These are phyloP conservation scores for Porogramme epimiltina DNA, from an alignment of 1,284 basidiomycete species.

Conservation along the genomic window DNA sequence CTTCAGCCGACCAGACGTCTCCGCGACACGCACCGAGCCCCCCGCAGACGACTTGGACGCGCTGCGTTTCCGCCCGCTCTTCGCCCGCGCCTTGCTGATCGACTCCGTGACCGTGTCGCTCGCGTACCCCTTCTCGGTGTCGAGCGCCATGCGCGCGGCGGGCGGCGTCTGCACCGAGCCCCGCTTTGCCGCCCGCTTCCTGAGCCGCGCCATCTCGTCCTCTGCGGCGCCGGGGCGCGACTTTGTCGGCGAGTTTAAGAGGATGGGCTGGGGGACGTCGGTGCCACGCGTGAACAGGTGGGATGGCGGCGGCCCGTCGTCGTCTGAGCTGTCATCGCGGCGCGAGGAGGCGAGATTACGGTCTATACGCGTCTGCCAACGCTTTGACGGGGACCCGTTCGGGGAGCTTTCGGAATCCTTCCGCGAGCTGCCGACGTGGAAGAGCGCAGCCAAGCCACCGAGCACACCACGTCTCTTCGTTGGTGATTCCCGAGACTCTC, in stretches of 20 bases:
- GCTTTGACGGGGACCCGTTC: conserved; percentile 15
- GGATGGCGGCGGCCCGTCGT: conserved; percentile 24
- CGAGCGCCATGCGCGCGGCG: conserved; percentile 11
- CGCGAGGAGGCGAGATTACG: conserved; percentile 40
- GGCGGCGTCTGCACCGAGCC: conserved; percentile 22
- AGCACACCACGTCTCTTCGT: conserved; percentile 27
- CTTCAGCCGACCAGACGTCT: conserved; percentile 8
- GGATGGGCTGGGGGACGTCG: conserved; percentile 1
- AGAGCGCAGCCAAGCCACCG: conserved; percentile 31
- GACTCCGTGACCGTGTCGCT: conserved; percentile 32
- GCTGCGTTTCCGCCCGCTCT: conserved; percentile 13
- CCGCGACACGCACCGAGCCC: conserved; percentile 3
- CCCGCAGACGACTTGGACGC: conserved; percentile 10
- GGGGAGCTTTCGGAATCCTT: conserved; percentile 13
- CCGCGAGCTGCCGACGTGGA: conserved; percentile 23
- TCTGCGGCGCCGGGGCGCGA: background rate
- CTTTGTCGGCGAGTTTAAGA: conserved; percentile 3
- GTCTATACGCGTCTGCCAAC: conserved; percentile 53
- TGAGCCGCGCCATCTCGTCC: conserved; percentile 17
- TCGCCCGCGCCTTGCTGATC: conserved; percentile 20
- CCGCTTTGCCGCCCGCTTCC: conserved; percentile 27
- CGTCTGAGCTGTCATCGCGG: conserved; percentile 38
- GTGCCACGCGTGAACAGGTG: conserved; percentile 6
- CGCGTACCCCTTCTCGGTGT: conserved; percentile 28
- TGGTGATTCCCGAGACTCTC: conserved; percentile 16